A percentile compares a stretch with the other conserved stretches of the same genome.
Evolutionary conservation across 2,329 filamentous ascomycete species (phyloP).

Genomic region (Neocucurbitaria cava): DNA sequence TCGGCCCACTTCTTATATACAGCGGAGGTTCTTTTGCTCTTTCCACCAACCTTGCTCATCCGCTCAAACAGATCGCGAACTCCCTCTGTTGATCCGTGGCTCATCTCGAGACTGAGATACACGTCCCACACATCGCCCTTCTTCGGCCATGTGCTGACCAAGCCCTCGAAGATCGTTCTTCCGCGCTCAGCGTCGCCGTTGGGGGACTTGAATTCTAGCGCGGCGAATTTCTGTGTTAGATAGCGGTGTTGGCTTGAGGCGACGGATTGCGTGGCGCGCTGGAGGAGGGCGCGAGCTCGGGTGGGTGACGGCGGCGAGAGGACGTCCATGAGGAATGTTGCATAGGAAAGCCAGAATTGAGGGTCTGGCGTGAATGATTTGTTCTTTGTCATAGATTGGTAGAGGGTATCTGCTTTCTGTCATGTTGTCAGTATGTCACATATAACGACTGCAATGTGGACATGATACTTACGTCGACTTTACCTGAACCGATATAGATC

Average conservation of each 20-base stretch:
- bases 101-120: constrained; percentile 81
- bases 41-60: constrained; percentile 69
- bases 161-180: constrained; percentile 89
- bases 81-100: constrained; percentile 62
- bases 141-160: constrained; percentile 85
- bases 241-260: constrained; percentile 72
- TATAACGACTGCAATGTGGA: constrained; percentile 3
- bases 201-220: constrained; percentile 85
- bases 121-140: constrained; percentile 93
- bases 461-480: constrained; percentile 72
- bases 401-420: constrained; percentile 87
- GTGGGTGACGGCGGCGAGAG: constrained; percentile 73
- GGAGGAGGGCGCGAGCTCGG: constrained; percentile 77
- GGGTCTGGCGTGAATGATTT: constrained; percentile 77
- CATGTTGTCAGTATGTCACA: constrained; percentile 24
- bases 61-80: constrained; percentile 84
- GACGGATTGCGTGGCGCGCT: constrained; percentile 84
- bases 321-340: constrained; percentile 85
- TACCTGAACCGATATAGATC: constrained; percentile 93
- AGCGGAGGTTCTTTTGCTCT: constrained; percentile 80
- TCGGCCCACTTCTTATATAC: constrained; percentile 93
- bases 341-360: constrained; percentile 92
- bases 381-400: constrained; percentile 87
- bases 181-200: constrained; percentile 88
- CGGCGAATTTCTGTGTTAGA: constrained; percentile 85